Percentiles rank a stretch among this genome's conserved stretches.
phyloP scores from a whole-genome alignment of 2,329 filamentous ascomycete species.

The Claviceps digitariae region DNA sequence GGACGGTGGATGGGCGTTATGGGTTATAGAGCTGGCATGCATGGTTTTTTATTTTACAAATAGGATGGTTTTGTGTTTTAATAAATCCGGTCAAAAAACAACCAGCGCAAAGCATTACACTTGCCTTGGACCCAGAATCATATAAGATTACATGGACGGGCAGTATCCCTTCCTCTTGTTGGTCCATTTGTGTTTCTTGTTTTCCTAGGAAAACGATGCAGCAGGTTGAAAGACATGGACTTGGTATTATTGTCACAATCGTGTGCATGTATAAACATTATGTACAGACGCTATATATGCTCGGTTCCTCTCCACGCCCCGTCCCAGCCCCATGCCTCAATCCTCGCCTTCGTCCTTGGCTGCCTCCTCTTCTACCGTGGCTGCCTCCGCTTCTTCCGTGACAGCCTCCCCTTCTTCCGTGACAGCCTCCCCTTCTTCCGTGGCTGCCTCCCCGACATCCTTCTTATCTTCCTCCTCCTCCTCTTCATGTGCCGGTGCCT shows the following conservation, averaged over 20 bases:
- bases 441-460: slow-evolving; percentile 2
- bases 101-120: no score
- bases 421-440: background rate
- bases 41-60: no score
- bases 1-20: no score
- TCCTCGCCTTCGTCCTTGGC: background rate
- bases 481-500: background rate
- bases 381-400: background rate
- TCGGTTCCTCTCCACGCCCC: background rate
- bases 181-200: no score
- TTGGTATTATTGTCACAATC: background rate
- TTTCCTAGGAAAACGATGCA: no score
- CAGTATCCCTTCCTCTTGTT: no score
- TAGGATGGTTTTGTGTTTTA: no score
- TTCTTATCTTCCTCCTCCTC: slow-evolving; percentile 6
- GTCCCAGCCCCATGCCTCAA: background rate
- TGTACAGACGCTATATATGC: slow-evolving; percentile 16
- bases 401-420: background rate
- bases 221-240: background rate
- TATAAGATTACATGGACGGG: no score
- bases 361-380: background rate
- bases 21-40: no score
- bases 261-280: slow-evolving; percentile 22
- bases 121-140: no score
- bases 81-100: no score